These are phyloP conservation scores for Malus domestica DNA, from an alignment of 306 rosid genomes.

Conservation along the genomic window DNA sequence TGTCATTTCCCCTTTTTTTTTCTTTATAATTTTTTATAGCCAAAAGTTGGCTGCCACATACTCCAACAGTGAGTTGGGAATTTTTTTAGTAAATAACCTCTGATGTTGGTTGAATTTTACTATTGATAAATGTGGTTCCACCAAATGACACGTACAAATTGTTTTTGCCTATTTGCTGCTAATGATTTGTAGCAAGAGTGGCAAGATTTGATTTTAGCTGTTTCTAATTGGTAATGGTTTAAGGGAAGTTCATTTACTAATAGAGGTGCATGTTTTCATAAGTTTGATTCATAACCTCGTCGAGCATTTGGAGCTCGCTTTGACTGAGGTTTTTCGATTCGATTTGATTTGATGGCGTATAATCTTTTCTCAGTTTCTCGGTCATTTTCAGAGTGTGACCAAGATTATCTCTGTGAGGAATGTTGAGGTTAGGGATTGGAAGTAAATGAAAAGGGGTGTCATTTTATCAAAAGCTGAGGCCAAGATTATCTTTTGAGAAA, in stretches of 20 bases:
- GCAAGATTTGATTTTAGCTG: neutral
- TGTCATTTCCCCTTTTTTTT: no score
- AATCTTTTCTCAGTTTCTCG: neutral
- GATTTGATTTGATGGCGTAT: neutral
- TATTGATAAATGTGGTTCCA: neutral
- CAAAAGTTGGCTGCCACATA: no score
- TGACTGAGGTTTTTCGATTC: neutral
- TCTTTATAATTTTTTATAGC: no score
- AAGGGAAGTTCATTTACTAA: neutral
- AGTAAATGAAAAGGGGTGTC: neutral
- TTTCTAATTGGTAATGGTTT: neutral
- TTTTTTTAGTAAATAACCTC: neutral
- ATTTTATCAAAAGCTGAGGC: neutral
- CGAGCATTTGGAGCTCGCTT: neutral
- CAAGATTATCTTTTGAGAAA: neutral
- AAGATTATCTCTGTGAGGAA: neutral
- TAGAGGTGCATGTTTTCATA: neutral
- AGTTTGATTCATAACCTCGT: neutral
- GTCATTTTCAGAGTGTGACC: neutral
- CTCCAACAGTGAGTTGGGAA: neutral
- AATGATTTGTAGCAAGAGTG: neutral
- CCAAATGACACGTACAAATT: neutral
- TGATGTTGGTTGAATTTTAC: neutral
- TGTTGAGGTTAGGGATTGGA: neutral
- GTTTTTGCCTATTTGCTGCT: neutral